Evolutionary conservation across 805 yeast genomes (phyloP).

Genomic region (Kodamaea nitidulidarum): DNA sequence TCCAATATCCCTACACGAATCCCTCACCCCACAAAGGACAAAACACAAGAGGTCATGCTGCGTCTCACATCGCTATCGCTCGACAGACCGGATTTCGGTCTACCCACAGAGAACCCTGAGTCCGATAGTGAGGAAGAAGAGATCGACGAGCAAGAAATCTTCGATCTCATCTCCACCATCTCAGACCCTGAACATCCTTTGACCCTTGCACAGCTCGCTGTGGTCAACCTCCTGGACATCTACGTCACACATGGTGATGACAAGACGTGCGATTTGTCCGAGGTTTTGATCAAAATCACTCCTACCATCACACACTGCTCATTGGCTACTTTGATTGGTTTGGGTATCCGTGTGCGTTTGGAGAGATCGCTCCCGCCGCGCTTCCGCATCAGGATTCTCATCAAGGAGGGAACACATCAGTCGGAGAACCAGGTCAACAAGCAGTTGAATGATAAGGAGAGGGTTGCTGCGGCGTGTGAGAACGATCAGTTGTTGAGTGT

Average conservation of each 20-base stretch:
- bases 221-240: constrained; percentile 82
- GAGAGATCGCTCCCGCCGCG: constrained; percentile 86
- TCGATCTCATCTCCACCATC: constrained; percentile 77
- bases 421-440: constrained; percentile 94
- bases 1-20: constrained; percentile 72
- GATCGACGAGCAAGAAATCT: constrained; percentile 86
- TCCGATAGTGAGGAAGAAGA: constrained; percentile 45
- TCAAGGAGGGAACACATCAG: constrained; percentile 92
- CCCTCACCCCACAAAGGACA: constrained; percentile 11
- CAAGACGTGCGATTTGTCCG: constrained; percentile 51
- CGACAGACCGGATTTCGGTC: constrained; percentile 3
- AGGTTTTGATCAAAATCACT: constrained; percentile 77
- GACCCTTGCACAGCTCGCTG: constrained; percentile 89
- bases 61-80: constrained; percentile 34
- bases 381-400: constrained; percentile 70
- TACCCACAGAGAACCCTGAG: constrained; percentile 19
- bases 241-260: constrained; percentile 53
- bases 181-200: constrained; percentile 98
- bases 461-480: constrained; percentile 98
- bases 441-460: constrained; percentile 93
- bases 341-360: constrained; percentile 87
- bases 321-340: constrained; percentile 89
- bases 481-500: constrained; percentile 87
- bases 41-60: constrained; percentile 19
- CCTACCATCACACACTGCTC: constrained; percentile 99